Base-by-base conservation (phyloP, 768 basidiomycete genomes). In the Inosperma sp. region DNA sequence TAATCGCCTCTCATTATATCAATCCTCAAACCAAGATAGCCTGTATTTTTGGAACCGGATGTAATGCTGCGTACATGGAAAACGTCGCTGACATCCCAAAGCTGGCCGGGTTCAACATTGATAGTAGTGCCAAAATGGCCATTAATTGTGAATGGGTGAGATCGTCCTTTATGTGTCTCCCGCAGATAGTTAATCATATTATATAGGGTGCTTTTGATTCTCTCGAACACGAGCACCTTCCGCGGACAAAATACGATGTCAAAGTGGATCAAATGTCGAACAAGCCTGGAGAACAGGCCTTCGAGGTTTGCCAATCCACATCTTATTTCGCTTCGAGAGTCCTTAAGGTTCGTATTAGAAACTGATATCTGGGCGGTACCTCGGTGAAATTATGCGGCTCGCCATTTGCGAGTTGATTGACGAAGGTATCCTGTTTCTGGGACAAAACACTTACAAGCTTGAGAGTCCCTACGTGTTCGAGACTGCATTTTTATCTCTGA, bases 61-160 rank as follows among this genome's bases (percentile, higher is more conserved):
- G 94, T 65, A 98, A 98, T 65, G 95, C 95, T 0, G 95, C 95
- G 5, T 97, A 97, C 64, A 94, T 96, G 91, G 95, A 99, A 65
- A 82, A 83, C 51, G 80, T 92, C 13, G 77, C 74, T 34, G 81
- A 86, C 59, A 93, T 97, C 42, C 80, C 87, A 33, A 99, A 99
- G 76, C 82, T 97, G 55, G 75, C 78, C 41, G 57, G 81, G 46
- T 68, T 93, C n/a, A 84, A 83, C 1, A 75, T 94, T 56, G 80
- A 83, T 30, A 72, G 68, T 2, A 68, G 73, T 12, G 77, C 73
- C 22, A 76, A 86, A 47, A 96, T 99, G 81, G 95, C 84, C 5
- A 97, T 99, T 65, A 98, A 98, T 67, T 95, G 95, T 70, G 91
- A 94, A 81, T 93, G 89, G 88, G 86, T 88, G 53, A n/a, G 79